Evolutionary conservation across 257 asterid genomes (phyloP).

Genomic region (Gentiana macrophylla): DNA sequence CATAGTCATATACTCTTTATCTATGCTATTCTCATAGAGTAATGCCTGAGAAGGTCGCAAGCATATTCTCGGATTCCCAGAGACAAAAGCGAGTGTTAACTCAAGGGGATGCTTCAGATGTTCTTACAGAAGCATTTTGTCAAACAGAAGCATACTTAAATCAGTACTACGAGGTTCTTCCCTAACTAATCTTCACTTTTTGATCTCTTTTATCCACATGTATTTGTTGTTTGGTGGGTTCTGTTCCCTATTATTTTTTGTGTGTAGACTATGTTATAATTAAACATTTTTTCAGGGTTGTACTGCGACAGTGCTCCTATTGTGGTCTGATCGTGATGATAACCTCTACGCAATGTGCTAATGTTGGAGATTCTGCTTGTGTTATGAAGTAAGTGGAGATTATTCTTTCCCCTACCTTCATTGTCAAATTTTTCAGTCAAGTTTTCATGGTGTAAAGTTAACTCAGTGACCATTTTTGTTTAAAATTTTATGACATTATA

Average conservation of each 20-base stretch:
- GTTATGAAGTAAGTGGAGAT: constrained; percentile 55
- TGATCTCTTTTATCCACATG: too few species aligned
- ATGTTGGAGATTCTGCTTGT: constrained; percentile 98
- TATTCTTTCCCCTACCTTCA: too few species aligned
- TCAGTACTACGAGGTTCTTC: constrained; percentile 81
- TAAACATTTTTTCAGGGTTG: constrained; percentile 92
- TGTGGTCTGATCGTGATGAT: constrained; percentile 62
- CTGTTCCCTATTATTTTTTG: neutral
- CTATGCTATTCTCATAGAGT: constrained; percentile 30
- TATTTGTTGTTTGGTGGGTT: neutral
- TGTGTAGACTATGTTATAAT: too few species aligned
- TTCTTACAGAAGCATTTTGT: constrained; percentile 84
- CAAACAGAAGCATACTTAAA: constrained; percentile 76
- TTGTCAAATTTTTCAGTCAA: too few species aligned
- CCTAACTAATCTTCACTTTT: constrained; percentile 11
- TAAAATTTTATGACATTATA: too few species aligned
- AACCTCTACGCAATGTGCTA: constrained; percentile 88
- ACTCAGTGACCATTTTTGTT: too few species aligned
- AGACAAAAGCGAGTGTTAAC: constrained; percentile 62
- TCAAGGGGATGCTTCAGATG: constrained; percentile 71
- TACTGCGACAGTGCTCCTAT: constrained; percentile 90
- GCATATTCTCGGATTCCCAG: constrained; percentile 65
- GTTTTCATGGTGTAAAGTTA: too few species aligned
- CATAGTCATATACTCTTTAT: neutral
- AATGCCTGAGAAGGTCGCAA: constrained; percentile 76